Conservation (phyloP, 116 monocot genomes). For the Phalaenopsis hybrid region DNA sequence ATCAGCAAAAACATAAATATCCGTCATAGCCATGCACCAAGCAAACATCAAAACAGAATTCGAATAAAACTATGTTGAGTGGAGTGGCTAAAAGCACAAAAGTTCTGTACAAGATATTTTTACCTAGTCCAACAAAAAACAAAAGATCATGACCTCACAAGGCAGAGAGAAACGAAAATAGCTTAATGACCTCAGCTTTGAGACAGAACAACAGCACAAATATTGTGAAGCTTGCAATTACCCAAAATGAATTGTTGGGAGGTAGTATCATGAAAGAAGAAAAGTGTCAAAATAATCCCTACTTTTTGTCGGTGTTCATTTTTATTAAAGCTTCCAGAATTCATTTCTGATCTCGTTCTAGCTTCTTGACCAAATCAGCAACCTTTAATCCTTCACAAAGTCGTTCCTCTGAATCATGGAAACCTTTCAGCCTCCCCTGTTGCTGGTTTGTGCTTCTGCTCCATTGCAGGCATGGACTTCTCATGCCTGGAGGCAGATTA, state of each 20-base stretch:
- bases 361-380: constrained; percentile 20
- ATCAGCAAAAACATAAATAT: background rate
- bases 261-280: background rate
- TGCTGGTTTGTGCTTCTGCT: constrained; percentile 1
- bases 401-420: constrained; percentile 6
- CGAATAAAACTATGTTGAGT: background rate
- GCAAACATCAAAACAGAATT: background rate
- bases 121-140: background rate
- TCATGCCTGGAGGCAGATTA: constrained; percentile 13
- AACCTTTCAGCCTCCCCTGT: constrained; percentile 5
- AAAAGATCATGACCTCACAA: background rate
- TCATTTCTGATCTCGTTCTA: constrained; percentile 14
- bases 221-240: background rate
- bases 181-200: background rate
- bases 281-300: no score
- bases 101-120: constrained; percentile 1
- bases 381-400: constrained; percentile 28
- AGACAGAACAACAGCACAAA: background rate
- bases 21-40: background rate
- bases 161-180: background rate
- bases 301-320: no score
- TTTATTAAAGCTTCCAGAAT: background rate
- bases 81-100: background rate
- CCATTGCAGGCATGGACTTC: constrained; percentile 21
- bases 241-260: background rate